Evolutionary conservation across 768 basidiomycete species (phyloP).

Genomic region (Hemileccinum impolitum): DNA sequence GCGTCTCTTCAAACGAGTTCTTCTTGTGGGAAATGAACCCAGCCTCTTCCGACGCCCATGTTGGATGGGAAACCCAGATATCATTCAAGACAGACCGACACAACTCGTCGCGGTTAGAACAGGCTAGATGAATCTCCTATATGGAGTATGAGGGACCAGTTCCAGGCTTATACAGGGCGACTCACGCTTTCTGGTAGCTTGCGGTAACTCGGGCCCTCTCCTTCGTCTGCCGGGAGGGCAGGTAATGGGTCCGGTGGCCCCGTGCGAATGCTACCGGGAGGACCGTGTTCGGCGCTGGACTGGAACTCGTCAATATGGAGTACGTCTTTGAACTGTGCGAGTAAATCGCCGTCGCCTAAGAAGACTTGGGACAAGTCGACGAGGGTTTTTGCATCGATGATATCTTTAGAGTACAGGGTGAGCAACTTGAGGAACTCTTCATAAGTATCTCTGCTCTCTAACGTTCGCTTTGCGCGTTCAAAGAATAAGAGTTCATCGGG

Average conservation of each 20-base stretch:
- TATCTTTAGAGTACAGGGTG: slow-evolving; percentile 85
- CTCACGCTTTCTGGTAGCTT: slow-evolving; percentile 83
- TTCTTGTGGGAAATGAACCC: slow-evolving; percentile 96
- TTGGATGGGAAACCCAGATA: slow-evolving; percentile 97
- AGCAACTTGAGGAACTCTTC: slow-evolving; percentile 96
- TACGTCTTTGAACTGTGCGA: slow-evolving; percentile 81
- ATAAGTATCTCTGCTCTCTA: slow-evolving; percentile 74
- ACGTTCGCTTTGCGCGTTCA: slow-evolving; percentile 80
- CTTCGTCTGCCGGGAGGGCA: slow-evolving; percentile 77
- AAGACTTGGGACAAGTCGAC: slow-evolving; percentile 79
- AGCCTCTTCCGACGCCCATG: slow-evolving; percentile 95
- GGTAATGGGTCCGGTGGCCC: slow-evolving; percentile 74
- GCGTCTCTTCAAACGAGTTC: slow-evolving; percentile 91
- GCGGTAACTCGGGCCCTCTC: slow-evolving; percentile 92
- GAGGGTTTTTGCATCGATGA: slow-evolving; percentile 82
- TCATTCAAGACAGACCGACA: slow-evolving; percentile 97
- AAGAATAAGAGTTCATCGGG: slow-evolving; percentile 90
- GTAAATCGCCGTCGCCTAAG: slow-evolving; percentile 76
- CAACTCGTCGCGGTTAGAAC: slow-evolving; percentile 91
- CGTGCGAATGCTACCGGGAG: slow-evolving; percentile 74
- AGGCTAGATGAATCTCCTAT: slow-evolving; percentile 85
- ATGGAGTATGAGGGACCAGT: slow-evolving; percentile 2
- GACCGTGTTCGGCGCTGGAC: slow-evolving; percentile 61
- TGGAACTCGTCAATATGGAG: slow-evolving; percentile 74
- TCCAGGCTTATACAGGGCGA: slow-evolving; percentile 14